Evolutionary conservation across 2,329 filamentous ascomycete species (phyloP), one percentile per base, ranked within the genome.

Genomic region (Pezicula rhizophila): DNA sequence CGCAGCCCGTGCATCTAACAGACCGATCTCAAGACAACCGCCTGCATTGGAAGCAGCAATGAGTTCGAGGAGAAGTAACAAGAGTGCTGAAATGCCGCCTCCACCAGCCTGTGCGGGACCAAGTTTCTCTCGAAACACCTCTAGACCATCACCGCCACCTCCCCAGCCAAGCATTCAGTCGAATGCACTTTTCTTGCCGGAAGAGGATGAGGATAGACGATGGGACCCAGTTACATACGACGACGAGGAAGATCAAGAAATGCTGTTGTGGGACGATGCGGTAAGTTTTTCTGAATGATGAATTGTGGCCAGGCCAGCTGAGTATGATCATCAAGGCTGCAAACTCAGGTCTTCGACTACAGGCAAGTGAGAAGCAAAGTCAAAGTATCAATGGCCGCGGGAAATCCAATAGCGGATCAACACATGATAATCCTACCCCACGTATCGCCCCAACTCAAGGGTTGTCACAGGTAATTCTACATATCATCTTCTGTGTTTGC

Each of bases 191-290:
- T 90, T 91, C 59, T 76, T 90, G n/a, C 71, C 75, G 2, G 72
- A 75, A 49, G 72, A 66, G 8, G 82, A 88, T 26, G 84, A 89
- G 20, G 85, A 89, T 53, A 73, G 77, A 40, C 70, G 74, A 47
- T 92, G 87, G 87, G 84, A 89, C 55, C 86, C 87, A 2, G 73
- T 85, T 2, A 76, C 80, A 46, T 82, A 78, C 18, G 80, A 84
- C 26, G 77, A 83, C 11, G 79, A 80, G 6, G 82, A 84, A 26
- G 78, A 82, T 54, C 76, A 80, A 52, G 80, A 82, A 44, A 81
- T 82, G 57, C 69, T 91, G 40, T 84, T 82, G 34, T 92, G 87
- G 87, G 85, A 90, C 45, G 85, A 78, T 60, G 79, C 76, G 34
- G 76, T 84, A 42, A 73, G 76, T 54, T 82, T 85, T 67, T 72